These are phyloP conservation scores for Boletus tylopilopsis DNA, from an alignment of 768 basidiomycete genomes.

Conservation along the genomic window DNA sequence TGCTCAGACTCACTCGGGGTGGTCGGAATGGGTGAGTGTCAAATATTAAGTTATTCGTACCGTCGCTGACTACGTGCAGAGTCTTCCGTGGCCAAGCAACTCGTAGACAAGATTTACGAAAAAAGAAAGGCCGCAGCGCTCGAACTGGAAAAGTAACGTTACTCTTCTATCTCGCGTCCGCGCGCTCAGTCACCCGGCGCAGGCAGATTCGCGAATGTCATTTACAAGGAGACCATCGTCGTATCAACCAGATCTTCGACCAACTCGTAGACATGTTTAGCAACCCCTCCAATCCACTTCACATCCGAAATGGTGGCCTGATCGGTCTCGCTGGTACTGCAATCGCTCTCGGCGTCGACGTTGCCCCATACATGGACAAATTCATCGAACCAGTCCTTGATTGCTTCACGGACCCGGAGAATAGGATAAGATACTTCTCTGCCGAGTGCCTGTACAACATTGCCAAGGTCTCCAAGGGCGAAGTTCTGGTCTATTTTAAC, in stretches of 20 bases:
- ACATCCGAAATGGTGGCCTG: slow-evolving; percentile 90
- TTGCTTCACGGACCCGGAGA: slow-evolving; percentile 93
- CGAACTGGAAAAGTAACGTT: slow-evolving; percentile 83
- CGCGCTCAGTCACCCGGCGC: slow-evolving; percentile 13
- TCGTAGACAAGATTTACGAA: slow-evolving; percentile 94
- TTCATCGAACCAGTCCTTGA: slow-evolving; percentile 85
- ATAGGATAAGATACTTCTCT: slow-evolving; percentile 94
- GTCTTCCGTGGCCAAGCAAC: slow-evolving; percentile 69
- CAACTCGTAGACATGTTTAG: slow-evolving; percentile 95
- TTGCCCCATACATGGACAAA: slow-evolving; percentile 91
- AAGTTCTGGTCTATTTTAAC: slow-evolving; percentile 95
- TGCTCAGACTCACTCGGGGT: not conserved
- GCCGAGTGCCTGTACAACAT: slow-evolving; percentile 99
- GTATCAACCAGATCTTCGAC: slow-evolving; percentile 85
- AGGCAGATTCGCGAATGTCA: slow-evolving; percentile 88
- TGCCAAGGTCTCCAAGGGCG: slow-evolving; percentile 94
- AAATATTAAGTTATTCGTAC: not conserved
- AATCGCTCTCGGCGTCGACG: slow-evolving; percentile 92
- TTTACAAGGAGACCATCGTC: slow-evolving; percentile 72
- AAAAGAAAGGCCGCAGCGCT: slow-evolving; percentile 94
- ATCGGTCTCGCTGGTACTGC: slow-evolving; percentile 96
- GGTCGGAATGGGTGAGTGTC: slow-evolving; percentile 18
- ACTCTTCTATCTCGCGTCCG: not conserved
- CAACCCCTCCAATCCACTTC: slow-evolving; percentile 75
- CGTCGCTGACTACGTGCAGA: slow-evolving; percentile 40